Evolutionary conservation across 345 rosid species (phyloP).

Genomic region (Citrus maxima): DNA sequence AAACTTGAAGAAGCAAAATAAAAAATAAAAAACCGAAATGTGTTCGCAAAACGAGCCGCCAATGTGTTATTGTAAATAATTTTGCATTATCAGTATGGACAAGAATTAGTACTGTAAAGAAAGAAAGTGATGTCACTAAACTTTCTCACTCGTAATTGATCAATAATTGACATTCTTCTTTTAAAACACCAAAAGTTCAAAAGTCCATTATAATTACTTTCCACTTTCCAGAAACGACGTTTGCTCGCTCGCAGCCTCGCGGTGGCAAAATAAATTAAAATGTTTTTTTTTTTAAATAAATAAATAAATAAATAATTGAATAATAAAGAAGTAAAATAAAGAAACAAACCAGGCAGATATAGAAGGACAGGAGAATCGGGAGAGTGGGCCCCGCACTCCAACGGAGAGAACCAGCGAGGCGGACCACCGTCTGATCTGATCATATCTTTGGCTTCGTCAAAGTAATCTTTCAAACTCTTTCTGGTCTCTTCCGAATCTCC

Average conservation of each 20-base stretch:
- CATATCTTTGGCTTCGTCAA: constrained; percentile 36
- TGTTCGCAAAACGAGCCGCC: neutral
- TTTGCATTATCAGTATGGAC: neutral
- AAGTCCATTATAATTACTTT: neutral
- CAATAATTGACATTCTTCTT: neutral
- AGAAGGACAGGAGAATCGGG: constrained; percentile 50
- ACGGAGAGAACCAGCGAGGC: constrained; percentile 71
- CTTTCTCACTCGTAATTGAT: neutral
- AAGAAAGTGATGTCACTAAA: neutral
- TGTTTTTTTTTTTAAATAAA: neutral
- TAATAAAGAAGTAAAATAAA: neutral
- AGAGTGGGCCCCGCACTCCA: constrained; percentile 34
- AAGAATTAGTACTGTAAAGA: neutral
- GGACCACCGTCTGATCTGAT: constrained; percentile 47
- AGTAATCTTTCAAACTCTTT: constrained; percentile 38
- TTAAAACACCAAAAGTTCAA: neutral
- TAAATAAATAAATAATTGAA: neutral
- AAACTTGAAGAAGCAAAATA: neutral
- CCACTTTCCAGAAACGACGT: neutral
- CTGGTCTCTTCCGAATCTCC: neutral
- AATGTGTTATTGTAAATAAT: neutral
- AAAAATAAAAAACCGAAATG: neutral
- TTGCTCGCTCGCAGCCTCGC: too few relatives aligned
- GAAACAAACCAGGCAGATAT: constrained; percentile 37
- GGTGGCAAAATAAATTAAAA: neutral